phyloP scores from a whole-genome alignment of 2,329 filamentous ascomycete genomes.

The Penicillium sp. region DNA sequence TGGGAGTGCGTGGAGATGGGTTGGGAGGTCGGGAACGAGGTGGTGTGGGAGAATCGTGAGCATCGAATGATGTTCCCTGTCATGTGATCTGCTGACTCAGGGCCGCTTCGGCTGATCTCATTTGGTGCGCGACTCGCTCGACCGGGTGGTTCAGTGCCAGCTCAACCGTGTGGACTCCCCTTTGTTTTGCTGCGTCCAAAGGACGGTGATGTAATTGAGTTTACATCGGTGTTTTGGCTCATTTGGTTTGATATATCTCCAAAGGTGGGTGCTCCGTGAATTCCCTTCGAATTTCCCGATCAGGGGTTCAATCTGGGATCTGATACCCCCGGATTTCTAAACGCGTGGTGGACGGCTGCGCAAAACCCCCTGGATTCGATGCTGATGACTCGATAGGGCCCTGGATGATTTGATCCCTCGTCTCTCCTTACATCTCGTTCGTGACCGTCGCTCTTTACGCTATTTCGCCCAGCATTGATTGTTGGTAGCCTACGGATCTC shows the following conservation, averaged over 20 bases:
- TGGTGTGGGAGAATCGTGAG: constrained; percentile 32
- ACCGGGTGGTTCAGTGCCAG: constrained; percentile 1
- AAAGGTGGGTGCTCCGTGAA: constrained; percentile 10
- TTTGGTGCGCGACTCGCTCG: constrained; percentile 6
- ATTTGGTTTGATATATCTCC: constrained; percentile 6
- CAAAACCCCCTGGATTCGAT: neutral
- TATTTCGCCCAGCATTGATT: neutral
- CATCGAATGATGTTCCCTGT: constrained; percentile 36
- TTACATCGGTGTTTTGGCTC: constrained; percentile 3
- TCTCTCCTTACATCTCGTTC: constrained; percentile 10
- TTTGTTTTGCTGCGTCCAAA: neutral
- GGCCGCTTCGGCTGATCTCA: constrained; percentile 7
- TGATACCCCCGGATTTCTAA: constrained; percentile 9
- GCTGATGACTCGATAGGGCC: constrained; percentile 10
- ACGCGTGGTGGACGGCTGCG: constrained; percentile 11
- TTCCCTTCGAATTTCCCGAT: constrained; percentile 8
- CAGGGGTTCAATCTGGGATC: constrained; percentile 16
- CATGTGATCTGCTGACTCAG: constrained; percentile 20
- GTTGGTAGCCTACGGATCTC: neutral
- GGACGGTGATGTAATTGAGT: constrained; percentile 19
- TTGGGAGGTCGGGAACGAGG: constrained; percentile 19
- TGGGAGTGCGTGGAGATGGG: constrained; percentile 16
- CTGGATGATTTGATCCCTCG: neutral
- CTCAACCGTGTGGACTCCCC: neutral
- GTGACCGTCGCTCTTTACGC: constrained; percentile 13